Evolutionary conservation across 169 alveolate species (phyloP), one percentile per base, ranked within the genome.

Genomic region (Blepharisma undulans): DNA sequence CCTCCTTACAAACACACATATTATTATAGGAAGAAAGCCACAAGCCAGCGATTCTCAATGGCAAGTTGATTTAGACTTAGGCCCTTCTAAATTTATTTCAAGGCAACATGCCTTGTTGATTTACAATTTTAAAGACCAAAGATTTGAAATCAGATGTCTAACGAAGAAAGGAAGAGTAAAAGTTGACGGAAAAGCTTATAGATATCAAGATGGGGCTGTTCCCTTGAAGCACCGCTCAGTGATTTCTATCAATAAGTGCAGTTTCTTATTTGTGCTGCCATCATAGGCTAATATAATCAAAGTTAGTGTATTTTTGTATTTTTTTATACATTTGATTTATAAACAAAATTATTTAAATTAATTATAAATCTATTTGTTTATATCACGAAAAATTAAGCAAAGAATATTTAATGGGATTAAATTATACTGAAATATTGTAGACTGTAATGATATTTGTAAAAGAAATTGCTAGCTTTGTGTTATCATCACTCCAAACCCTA

Each of bases 61-160:
- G 92, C 87, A 29, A 27, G 87, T 88, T n/a, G 92, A 88, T 16
- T 27, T 88, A 36, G 92, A 33, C 59, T 19, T 88, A 25, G 79
- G 87, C 14, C 36, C 36, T 59, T 36, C 82, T 16, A 72, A 88
- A 59, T 72, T 32, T 76, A 48, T 86, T 22, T 86, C 87, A 19
- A 88, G 92, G 48, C 92, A 88, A 30, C 92, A 88, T 32, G 92
- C 92, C 6, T 59, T 88, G 76, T 14, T 88, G 19, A 88, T 59
- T 27, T 88, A 88, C 30, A 88, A 88, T 32, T 88, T 88, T 36
- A 21, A 22, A 76, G 30, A 19, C 29, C 32, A 22, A 32, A 88
- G 87, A 25, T 88, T 88, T 76, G 92, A 88, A 76, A 88, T 88
- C 27, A 33, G 87, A 18, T 72, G 85, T 8, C 48, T 88, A 21